Evolutionary conservation across 2,329 filamentous ascomycete genomes (phyloP), one percentile per base, ranked within the genome.

Genomic region (Hypoxylon sp.): DNA sequence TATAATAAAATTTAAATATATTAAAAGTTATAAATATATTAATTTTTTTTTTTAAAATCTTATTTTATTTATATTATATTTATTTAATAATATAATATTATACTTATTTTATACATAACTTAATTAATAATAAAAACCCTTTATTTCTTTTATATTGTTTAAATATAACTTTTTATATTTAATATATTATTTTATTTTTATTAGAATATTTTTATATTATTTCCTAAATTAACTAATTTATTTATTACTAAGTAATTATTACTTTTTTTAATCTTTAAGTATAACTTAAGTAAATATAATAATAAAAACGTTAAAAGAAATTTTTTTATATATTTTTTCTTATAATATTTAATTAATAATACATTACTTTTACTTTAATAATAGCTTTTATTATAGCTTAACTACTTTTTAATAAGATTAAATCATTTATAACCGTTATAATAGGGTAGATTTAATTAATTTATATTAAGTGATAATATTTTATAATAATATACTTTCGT

Each of bases 51-150:
- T 22, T 44, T 44, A 44, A 39, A 54, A 52, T 10, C n/a, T 33
- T 35, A 14, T 52, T 19, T 35, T 19, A 19, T 33, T 52, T 33
- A 52, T 33, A 52, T 33, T 52, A 33, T 35, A 52, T 33, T 52
- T 52, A 52, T 52, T 52, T 44, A 44, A 11, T 19, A 44, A 22
- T 13, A 11, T 19, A 44, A 44, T 44, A 19, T 44, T 44, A 44
- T 19, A 44, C 11, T 44, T 11, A 6, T 44, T 44, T 19, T 22
- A 22, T 22, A 44, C 6, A 13, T 44, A 19, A 19, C 9, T 44
- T 44, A 44, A 44, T 26, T 26, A 44, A 44, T 14, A 37, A 14
- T 37, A 37, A 13, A 44, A 44, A 8, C 9, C 14, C 9, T 37
- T 11, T 3, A 37, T 37, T 37, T 37, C 9, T 37, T 37, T 37